phyloP scores from a whole-genome alignment of 2,329 filamentous ascomycete species.

The Colletotrichum tamarilloi region DNA sequence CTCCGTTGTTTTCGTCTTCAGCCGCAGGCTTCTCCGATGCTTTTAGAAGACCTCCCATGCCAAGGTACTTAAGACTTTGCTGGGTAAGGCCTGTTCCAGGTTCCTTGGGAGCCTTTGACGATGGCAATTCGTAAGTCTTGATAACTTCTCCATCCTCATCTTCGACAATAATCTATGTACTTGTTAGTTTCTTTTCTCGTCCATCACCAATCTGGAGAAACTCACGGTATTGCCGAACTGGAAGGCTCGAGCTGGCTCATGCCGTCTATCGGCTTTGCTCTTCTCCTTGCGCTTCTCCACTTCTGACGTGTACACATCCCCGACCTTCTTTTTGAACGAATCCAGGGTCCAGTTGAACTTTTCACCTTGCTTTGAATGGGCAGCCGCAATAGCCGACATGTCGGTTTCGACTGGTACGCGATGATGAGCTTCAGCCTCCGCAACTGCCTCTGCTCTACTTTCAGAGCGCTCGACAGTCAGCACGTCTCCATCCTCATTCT shows the following conservation, averaged over 20 bases:
- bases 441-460: slow-evolving; percentile 35
- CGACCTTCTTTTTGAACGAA: slow-evolving; percentile 61
- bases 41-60: slow-evolving; percentile 59
- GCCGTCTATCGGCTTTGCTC: slow-evolving; percentile 63
- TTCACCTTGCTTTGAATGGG: slow-evolving; percentile 46
- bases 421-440: slow-evolving; percentile 28
- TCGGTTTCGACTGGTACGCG: slow-evolving; percentile 13
- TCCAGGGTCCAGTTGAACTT: slow-evolving; percentile 54
- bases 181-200: slow-evolving; percentile 41
- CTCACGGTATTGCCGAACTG: slow-evolving; percentile 83
- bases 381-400: not conserved
- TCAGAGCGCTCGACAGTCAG: slow-evolving; percentile 70
- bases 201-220: slow-evolving; percentile 8
- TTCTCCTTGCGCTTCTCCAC: slow-evolving; percentile 71
- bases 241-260: slow-evolving; percentile 83
- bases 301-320: slow-evolving; percentile 68
- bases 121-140: slow-evolving; percentile 82
- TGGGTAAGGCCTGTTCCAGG: slow-evolving; percentile 47
- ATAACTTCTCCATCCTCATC: slow-evolving; percentile 88
- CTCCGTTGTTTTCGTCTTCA: slow-evolving; percentile 44
- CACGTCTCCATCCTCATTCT: slow-evolving; percentile 90
- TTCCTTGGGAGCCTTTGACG: slow-evolving; percentile 53
- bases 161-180: slow-evolving; percentile 80
- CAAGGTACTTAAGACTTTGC: slow-evolving; percentile 64
- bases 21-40: slow-evolving; percentile 49